Evolutionary conservation across 2,329 filamentous ascomycete genomes (phyloP).

Genomic region (Aspergillaceae sp.): DNA sequence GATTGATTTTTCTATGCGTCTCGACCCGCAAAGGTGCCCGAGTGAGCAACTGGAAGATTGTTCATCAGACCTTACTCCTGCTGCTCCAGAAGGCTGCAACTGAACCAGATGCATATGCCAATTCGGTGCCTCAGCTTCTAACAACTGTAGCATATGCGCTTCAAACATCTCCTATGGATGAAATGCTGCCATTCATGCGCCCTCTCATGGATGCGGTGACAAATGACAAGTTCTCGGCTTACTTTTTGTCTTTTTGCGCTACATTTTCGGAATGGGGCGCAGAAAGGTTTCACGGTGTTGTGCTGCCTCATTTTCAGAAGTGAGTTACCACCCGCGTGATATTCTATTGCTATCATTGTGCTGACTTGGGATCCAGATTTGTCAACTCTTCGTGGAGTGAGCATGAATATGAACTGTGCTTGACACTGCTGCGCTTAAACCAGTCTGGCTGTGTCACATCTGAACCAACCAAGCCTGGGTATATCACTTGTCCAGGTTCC

Average conservation of each 20-base stretch:
- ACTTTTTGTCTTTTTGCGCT: constrained; percentile 80
- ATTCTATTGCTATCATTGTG: constrained; percentile 4
- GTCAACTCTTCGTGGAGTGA: constrained; percentile 62
- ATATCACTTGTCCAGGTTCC: constrained; percentile 31
- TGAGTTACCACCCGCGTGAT: constrained; percentile 28
- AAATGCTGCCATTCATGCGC: constrained; percentile 61
- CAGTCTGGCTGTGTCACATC: constrained; percentile 44
- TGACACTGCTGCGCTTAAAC: constrained; percentile 56
- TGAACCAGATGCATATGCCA: constrained; percentile 15
- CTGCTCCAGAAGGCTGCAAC: constrained; percentile 40
- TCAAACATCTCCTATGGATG: constrained; percentile 69
- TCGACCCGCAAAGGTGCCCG: constrained; percentile 72
- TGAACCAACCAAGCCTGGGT: constrained; percentile 32
- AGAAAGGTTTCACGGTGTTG: constrained; percentile 67
- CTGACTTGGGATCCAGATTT: constrained; percentile 47
- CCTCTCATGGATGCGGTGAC: constrained; percentile 58
- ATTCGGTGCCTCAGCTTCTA: constrained; percentile 31
- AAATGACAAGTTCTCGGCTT: constrained; percentile 55
- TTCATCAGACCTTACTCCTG: constrained; percentile 51
- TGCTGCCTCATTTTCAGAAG: constrained; percentile 74
- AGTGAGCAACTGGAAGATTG: constrained; percentile 60
- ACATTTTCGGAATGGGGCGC: constrained; percentile 66
- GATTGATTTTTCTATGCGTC: constrained; percentile 53
- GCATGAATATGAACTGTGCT: constrained; percentile 61
- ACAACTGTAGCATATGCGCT: constrained; percentile 55